These are phyloP conservation scores for Fusarium nygamai DNA, from an alignment of 2,329 filamentous ascomycete genomes.

Conservation along the genomic window DNA sequence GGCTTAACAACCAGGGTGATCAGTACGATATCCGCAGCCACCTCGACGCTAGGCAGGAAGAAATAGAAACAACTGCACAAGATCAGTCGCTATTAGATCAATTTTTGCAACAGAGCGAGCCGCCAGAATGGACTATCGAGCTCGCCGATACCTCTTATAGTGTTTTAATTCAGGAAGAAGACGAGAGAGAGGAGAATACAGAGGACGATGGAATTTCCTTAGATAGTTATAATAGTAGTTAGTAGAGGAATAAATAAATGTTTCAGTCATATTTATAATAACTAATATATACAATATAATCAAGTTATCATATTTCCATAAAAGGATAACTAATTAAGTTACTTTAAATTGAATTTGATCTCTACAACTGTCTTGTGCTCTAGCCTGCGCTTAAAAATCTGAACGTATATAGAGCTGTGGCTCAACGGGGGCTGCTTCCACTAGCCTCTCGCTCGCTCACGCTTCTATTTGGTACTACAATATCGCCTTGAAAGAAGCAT, in stretches of 20 bases:
- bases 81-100: background rate
- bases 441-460: too few relatives aligned
- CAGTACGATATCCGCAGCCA: background rate
- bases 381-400: too few relatives aligned
- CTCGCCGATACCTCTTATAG: background rate
- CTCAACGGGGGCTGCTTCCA: too few relatives aligned
- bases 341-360: too few relatives aligned
- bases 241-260: background rate
- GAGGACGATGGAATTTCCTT: background rate
- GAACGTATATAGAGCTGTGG: too few relatives aligned
- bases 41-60: background rate
- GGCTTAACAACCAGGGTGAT: background rate
- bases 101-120: background rate
- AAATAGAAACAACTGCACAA: background rate
- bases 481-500: too few relatives aligned
- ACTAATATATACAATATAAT: too few relatives aligned
- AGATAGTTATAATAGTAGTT: background rate
- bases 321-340: too few relatives aligned
- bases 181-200: background rate
- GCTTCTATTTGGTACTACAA: too few relatives aligned
- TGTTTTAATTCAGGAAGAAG: background rate
- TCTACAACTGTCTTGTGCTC: too few relatives aligned
- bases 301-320: too few relatives aligned
- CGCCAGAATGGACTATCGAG: background rate
- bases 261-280: too few relatives aligned